phyloP scores from a whole-genome alignment of 345 rosid species.

The Gossypium turneri region DNA sequence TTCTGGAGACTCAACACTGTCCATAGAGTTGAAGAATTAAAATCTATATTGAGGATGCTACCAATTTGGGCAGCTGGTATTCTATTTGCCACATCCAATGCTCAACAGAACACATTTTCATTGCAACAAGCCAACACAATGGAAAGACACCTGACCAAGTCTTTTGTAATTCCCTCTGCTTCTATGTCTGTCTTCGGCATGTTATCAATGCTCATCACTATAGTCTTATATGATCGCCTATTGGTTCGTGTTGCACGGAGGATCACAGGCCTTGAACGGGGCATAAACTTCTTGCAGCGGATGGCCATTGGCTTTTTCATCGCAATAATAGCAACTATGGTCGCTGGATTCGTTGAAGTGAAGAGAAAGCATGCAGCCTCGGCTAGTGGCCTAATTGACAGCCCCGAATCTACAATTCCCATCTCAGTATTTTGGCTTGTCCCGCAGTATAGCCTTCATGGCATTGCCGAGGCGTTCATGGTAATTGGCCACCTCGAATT shows the following conservation, averaged over 20 bases:
- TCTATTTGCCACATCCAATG: constrained; percentile 37
- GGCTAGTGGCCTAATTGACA: constrained; percentile 24
- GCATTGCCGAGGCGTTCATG: constrained; percentile 48
- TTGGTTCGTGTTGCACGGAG: constrained; percentile 27
- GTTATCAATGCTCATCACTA: constrained; percentile 40
- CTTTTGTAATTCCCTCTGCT: constrained; percentile 46
- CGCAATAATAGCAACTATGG: constrained; percentile 39
- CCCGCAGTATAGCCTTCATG: constrained; percentile 45
- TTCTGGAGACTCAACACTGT: constrained; percentile 50
- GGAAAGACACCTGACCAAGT: constrained; percentile 34
- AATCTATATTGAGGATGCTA: constrained; percentile 43
- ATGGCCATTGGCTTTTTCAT: constrained; percentile 49
- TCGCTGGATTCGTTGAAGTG: constrained; percentile 44
- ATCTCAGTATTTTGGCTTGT: constrained; percentile 48
- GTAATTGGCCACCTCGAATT: constrained; percentile 49
- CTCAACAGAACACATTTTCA: constrained; percentile 48
- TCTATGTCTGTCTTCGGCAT: constrained; percentile 48
- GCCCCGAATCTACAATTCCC: constrained; percentile 23
- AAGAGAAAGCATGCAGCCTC: constrained; percentile 37
- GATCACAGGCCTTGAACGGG: constrained; percentile 43
- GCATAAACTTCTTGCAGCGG: constrained; percentile 40
- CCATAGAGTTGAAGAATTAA: constrained; percentile 48
- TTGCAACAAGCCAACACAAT: constrained; percentile 47
- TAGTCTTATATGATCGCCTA: constrained; percentile 37
- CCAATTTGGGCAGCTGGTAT: constrained; percentile 58